These are phyloP conservation scores for Clavispora vitiphila DNA, from an alignment of 805 yeast genomes.

Conservation along the genomic window DNA sequence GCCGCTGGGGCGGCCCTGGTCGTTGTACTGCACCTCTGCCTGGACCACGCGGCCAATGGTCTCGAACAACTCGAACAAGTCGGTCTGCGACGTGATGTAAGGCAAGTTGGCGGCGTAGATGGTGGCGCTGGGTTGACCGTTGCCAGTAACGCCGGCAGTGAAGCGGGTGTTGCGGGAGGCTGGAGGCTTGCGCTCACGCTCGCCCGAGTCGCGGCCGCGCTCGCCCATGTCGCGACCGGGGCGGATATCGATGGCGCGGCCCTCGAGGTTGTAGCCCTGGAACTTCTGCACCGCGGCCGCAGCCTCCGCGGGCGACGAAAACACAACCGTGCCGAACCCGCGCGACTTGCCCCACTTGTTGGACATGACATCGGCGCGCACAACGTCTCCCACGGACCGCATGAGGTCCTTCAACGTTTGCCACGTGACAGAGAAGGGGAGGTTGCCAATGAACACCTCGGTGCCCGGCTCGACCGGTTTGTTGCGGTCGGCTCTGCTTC, in stretches of 20 bases:
- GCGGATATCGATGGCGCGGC: conserved; percentile 75
- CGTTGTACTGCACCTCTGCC: conserved; percentile 66
- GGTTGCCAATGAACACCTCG: conserved; percentile 73
- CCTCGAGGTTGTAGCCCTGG: conserved; percentile 67
- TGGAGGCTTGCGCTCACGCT: conserved; percentile 6
- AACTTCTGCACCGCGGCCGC: conserved; percentile 62
- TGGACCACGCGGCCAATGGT: conserved; percentile 69
- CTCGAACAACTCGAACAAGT: conserved; percentile 78
- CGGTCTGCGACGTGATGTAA: conserved; percentile 80
- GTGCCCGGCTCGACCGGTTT: conserved; percentile 31
- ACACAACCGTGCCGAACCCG: conserved; percentile 83
- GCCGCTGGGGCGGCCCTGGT: conserved; percentile 69
- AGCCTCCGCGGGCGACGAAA: conserved; percentile 63
- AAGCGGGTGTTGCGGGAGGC: conserved; percentile 46
- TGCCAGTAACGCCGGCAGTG: conserved; percentile 61
- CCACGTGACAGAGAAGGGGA: conserved; percentile 82
- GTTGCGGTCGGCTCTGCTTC: conserved; percentile 8
- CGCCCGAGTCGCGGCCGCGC: conserved; percentile 3
- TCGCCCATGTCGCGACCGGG: conserved; percentile 44
- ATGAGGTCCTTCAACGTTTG: conserved; percentile 81
- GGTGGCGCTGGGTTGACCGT: conserved; percentile 43
- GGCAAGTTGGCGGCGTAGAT: conserved; percentile 80
- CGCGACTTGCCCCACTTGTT: conserved; percentile 70
- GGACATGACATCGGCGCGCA: conserved; percentile 71
- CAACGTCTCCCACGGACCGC: conserved; percentile 70